Evolutionary conservation across 345 rosid genomes (phyloP), one percentile per base, ranked within the genome.

Genomic region (Hibiscus syriacus): DNA sequence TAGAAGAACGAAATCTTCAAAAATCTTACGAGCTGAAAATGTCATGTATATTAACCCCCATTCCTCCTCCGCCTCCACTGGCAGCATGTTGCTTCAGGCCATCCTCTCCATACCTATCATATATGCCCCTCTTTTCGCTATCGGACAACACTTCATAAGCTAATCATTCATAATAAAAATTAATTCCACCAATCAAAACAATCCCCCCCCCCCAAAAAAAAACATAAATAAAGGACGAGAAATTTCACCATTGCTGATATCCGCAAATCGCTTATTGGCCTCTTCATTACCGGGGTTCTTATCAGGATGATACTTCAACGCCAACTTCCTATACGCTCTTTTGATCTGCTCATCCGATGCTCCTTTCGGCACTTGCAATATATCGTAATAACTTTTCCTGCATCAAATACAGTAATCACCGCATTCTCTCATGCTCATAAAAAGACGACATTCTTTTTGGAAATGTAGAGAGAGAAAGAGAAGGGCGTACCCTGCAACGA

Each of bases 261-360:
- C 99, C 0, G 99, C 85, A 61, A 94, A 94, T 70, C 81, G 79
- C 85, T 88, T 91, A 68, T 71, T 86, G 7, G 99, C 99, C 4
- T 94, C 99, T 65, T 94, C 98, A 59, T 94, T 92, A 20, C 99
- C 99, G 23, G 64, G 98, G n/a, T n/a, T n/a, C n/a, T n/a, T n/a
- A n/a, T n/a, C n/a, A n/a, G n/a, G n/a, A n/a, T n/a, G n/a, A n/a
- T n/a, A n/a, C n/a, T n/a, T n/a, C n/a, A n/a, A n/a, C n/a, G n/a
- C n/a, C n/a, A n/a, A n/a, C n/a, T n/a, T n/a, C n/a, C n/a, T n/a
- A n/a, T n/a, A n/a, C n/a, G n/a, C n/a, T n/a, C n/a, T n/a, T n/a
- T n/a, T n/a, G n/a, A 68, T 94, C 90, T 91, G 97, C 55, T 89
- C 97, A n/a, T 94, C 99, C 34, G 99, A 83, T 19, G 99, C 99